Base-by-base conservation (phyloP, 73 alveolate genomes). In the Paramecium octaurelia region DNA sequence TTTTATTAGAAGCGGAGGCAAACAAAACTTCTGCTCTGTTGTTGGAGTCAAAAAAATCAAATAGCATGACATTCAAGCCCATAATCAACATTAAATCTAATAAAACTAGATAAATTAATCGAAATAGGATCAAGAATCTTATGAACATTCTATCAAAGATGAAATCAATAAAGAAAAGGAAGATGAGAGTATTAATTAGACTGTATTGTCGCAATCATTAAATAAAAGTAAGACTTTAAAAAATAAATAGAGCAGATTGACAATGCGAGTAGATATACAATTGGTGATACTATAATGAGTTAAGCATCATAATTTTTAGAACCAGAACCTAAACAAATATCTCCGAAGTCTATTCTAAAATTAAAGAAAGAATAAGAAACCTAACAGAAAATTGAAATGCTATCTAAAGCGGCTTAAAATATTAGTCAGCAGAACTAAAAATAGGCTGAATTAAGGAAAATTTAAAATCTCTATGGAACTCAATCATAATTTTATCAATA, bases 31-130 rank as follows among this genome's bases (percentile, higher is more conserved):
- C 18, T 42, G 68, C 8, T 42, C 60, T 8, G 60, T 38, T 35
- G 88, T 75, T 29, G 88, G 88, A 75, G 88, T 75, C 8, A 75
- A 75, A 42, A 75, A 75, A 75, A 38, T 42, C 3, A 75, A 75
- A 38, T 42, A 75, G 35, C 88, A 75, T 75, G 60, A 42, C 4
- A 75, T 75, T 12, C 38, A 75, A 75, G 58, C 58, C 14, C 34
- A 38, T 38, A 42, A 35, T 54, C 18, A 18, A 54, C 31, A 54
- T 18, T 54, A 54, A 54, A 54, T 18, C 14, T 54, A 54, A 54
- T 16, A 3, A n/a, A 18, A 18, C 21, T 6, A 54, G 23, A 54
- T 54, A 1, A 54, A 0, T n/a, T 3, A 9, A 29, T 16, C 16
- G 14, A 75, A 35, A 38, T 20, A 38, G 11, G 88, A 38, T 35